Base-by-base conservation (phyloP, 169 alveolate species). In the Eimeria maxima region DNA sequence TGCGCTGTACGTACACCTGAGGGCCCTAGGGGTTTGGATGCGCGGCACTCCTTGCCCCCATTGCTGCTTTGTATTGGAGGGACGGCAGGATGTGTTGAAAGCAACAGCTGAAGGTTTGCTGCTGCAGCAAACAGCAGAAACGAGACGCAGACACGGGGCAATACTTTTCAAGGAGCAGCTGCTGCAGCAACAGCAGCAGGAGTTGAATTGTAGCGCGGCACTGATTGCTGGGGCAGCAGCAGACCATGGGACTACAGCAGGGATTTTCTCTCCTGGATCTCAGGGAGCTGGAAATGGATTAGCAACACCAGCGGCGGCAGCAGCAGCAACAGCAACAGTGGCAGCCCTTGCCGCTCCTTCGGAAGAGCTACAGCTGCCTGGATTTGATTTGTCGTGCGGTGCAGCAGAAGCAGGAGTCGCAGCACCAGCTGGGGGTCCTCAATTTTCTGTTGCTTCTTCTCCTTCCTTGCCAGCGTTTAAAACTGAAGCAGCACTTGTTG, bases 1-100 rank as follows among this genome's bases (percentile, higher is more conserved):
- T 14, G 96, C 89, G 81, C 94, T 93, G 96, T 80, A 80, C 47
- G 57, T 33, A 47, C 96, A 93, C 67, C 93, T 93, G 65, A 81
- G 88, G 67, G 81, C 96, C 6, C 57, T 89, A 53, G 95, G 91
- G 55, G 4, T 53, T 0, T 50, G 71, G 53, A 29, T 29, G 74
- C 24, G 57, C 6, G 91, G 55, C 0, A 27, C 10, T 3, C 74
- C 91, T 8, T 83, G 91, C 76, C 91, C 91, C n/a, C 91, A 83
- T 55, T 29, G 24, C 69, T 91, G 69, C 80, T 91, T 29, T 81
- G 76, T 44, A 2, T 24, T 27, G 6, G 55, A 65, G 33, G 27
- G 29, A 29, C 44, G 24, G 78, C 27, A 55, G 14, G 74, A 83
- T 20, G 91, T 55, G 18, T 55, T 83, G 91, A 53, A 55, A 33